Evolutionary conservation across 306 rosid genomes (phyloP), one percentile per base, ranked within the genome.

Genomic region (Prosopis cineraria): DNA sequence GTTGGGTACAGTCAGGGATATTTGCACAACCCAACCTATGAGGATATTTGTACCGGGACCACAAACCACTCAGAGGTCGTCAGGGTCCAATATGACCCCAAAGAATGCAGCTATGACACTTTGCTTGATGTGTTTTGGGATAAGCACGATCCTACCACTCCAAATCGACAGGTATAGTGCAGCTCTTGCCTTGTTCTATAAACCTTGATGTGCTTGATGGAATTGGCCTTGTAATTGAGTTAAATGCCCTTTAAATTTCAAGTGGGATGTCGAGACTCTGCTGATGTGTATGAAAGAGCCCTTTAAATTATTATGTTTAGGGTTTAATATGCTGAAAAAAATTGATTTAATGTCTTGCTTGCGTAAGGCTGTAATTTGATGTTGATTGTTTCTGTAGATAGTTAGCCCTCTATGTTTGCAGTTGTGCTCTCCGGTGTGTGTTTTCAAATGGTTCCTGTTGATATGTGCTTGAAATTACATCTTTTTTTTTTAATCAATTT

Each of bases 61-160:
- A 68, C 92, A 5, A 77, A 77, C 10, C 98, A 94, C 75, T 84
- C 91, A 0, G 97, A 94, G 91, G 87, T 94, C 47, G 98, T 94
- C 39, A 75, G 97, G 84, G 88, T 94, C 58, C 97, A 90, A 58
- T 92, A 90, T 74, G 92, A 94, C 72, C 98, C 93, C 20, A 87
- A 88, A 65, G 89, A 81, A 69, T 85, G 97, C 55, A 84, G 82
- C 77, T 94, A 41, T 29, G 95, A 85, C 68, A n/a, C 66, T 45
- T 85, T 94, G 74, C 92, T 94, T 30, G 91, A 92, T 68, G 79
- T 30, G 12, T 92, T 94, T 79, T 92, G 96, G 93, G 83, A 85
- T 34, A 88, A 84, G 73, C 98, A 94, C 30, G 93, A 94, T 79
- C 98, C 98, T 12, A 94, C 98, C 40, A 71, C 97, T 74, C 88